Conservation (phyloP, 768 basidiomycete species). For the Exsudoporus frostii region DNA sequence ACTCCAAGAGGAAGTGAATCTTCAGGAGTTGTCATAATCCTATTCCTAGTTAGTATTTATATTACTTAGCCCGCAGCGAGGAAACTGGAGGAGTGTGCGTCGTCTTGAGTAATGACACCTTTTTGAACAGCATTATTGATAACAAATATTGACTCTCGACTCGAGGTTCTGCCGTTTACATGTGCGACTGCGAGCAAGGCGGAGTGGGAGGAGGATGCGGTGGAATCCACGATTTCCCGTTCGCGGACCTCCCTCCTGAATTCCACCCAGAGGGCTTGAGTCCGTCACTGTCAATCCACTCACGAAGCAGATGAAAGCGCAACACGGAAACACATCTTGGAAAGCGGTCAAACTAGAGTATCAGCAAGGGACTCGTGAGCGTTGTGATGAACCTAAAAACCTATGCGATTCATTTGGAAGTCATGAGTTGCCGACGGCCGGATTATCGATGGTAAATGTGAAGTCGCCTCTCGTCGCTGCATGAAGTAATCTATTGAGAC, state of each 20-base stretch:
- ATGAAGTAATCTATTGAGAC: background rate
- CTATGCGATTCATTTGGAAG: background rate
- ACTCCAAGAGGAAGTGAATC: no score
- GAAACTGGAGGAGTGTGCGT: no score
- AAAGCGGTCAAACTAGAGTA: background rate
- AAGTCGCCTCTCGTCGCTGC: no score
- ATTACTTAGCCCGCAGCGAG: no score
- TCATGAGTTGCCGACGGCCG: no score
- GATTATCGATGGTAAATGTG: background rate
- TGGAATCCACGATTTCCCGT: constrained; percentile 2
- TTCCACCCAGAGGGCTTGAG: background rate
- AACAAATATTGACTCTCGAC: background rate
- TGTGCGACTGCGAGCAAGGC: background rate
- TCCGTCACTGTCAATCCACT: background rate
- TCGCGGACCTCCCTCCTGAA: background rate
- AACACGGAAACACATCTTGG: constrained; percentile 9
- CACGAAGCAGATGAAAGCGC: constrained; percentile 1
- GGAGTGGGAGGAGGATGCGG: constrained; percentile 11
- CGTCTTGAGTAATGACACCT: no score
- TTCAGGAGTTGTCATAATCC: no score
- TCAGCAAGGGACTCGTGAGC: background rate
- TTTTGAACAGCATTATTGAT: background rate
- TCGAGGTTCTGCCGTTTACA: background rate
- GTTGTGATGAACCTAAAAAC: background rate
- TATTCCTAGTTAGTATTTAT: no score